Evolutionary conservation across 2,329 filamentous ascomycete species (phyloP).

Genomic region (Periconia sp.): DNA sequence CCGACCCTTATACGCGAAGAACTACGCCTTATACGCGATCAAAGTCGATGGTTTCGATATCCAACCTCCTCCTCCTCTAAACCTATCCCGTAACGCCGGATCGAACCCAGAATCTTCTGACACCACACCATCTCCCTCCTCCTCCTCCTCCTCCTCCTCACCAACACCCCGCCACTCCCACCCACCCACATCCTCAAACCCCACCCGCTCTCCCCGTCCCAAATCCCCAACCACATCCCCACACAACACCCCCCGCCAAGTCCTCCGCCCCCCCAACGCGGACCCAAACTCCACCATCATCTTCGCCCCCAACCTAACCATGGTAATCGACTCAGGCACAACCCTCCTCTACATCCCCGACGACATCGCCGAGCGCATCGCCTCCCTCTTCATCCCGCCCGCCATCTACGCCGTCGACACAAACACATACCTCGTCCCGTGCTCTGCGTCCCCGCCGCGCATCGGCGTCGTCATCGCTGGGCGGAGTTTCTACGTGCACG

Average conservation of each 20-base stretch:
- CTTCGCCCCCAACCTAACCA: constrained; percentile 2
- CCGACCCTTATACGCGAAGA: constrained; percentile 7
- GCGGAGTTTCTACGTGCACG: constrained; percentile 15
- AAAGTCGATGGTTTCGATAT: constrained; percentile 26
- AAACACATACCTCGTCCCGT: constrained; percentile 17
- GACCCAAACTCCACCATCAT: neutral
- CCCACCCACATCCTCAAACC: neutral
- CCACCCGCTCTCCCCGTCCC: neutral
- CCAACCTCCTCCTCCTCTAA: constrained; percentile 9
- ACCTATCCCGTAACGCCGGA: neutral
- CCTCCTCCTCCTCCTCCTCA: constrained; percentile 25
- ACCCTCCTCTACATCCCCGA: constrained; percentile 27
- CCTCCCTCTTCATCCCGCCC: constrained; percentile 19
- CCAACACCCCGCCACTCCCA: neutral
- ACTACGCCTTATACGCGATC: constrained; percentile 31
- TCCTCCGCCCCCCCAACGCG: neutral
- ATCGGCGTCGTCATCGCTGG: constrained; percentile 21
- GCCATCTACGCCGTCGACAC: constrained; percentile 10
- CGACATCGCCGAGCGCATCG: constrained; percentile 17
- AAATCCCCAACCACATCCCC: neutral
- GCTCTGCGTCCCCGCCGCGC: constrained; percentile 17
- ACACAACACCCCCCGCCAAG: neutral
- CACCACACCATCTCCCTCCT: neutral
- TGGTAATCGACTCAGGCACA: constrained; percentile 30
- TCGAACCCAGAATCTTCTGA: neutral